These are phyloP conservation scores for Aspergillus sparsus DNA, from an alignment of 495 filamentous ascomycete genomes.

Conservation along the genomic window DNA sequence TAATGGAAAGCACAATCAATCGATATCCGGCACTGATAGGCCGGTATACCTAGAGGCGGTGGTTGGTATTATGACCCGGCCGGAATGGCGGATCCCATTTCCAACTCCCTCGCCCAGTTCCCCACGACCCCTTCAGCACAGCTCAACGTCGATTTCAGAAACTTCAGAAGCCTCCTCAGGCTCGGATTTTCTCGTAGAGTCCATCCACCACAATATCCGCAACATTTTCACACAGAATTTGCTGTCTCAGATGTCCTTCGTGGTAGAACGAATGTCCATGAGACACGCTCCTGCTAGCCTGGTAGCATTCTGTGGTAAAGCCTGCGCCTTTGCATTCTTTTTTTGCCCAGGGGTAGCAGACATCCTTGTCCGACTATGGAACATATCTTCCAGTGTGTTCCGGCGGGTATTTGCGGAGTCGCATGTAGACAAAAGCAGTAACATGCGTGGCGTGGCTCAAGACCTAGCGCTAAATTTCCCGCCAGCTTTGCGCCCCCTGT, in stretches of 20 bases:
- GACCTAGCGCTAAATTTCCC: conserved; percentile 75
- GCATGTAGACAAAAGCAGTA: conserved; percentile 46
- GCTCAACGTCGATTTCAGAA: conserved; percentile 44
- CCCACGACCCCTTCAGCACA: conserved; percentile 36
- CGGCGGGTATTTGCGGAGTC: conserved; percentile 71
- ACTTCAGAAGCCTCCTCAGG: conserved; percentile 47
- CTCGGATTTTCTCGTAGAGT: conserved; percentile 83
- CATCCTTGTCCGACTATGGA: conserved; percentile 82
- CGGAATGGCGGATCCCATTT: conserved; percentile 82
- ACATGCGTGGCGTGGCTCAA: conserved; percentile 41
- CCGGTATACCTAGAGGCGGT: conserved; percentile 82
- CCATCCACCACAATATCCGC: conserved; percentile 90
- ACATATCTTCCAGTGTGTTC: conserved; percentile 61
- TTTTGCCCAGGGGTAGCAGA: conserved; percentile 91
- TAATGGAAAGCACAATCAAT: conserved; percentile 69
- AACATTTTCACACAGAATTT: conserved; percentile 88
- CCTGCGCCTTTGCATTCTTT: conserved; percentile 93
- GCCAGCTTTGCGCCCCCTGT: conserved; percentile 64
- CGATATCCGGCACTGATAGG: conserved; percentile 74
- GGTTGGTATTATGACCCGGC: conserved; percentile 83
- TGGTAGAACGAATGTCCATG: conserved; percentile 89
- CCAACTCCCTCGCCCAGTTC: conserved; percentile 42
- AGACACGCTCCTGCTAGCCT: conserved; percentile 87
- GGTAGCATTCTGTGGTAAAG: conserved; percentile 92
- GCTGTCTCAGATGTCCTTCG: conserved; percentile 80